Evolutionary conservation across 2,329 filamentous ascomycete species (phyloP).

Genomic region (Aspergillus puulaauensis): DNA sequence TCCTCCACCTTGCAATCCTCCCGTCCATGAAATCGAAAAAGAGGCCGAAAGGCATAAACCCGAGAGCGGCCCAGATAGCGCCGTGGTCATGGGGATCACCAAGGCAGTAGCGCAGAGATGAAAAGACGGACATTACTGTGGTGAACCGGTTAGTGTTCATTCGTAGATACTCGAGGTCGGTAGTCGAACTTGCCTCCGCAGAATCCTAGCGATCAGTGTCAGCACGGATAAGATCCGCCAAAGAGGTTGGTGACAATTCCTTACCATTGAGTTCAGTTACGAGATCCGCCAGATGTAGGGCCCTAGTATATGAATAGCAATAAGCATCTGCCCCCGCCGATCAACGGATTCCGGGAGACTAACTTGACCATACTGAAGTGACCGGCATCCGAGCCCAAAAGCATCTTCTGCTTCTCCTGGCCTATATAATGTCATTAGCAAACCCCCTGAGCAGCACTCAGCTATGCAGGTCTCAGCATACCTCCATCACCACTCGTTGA

Average conservation of each 20-base stretch:
- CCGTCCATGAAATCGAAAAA: conserved; percentile 99
- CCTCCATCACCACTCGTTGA: conserved; percentile 33
- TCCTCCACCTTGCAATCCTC: conserved; percentile 91
- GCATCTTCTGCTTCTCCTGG: conserved; percentile 51
- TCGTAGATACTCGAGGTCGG: not conserved
- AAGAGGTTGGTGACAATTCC: not conserved
- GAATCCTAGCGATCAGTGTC: conserved; percentile 38
- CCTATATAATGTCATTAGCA: conserved; percentile 28
- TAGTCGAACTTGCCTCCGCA: conserved; percentile 45
- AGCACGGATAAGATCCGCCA: conserved; percentile 11
- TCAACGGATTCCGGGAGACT: conserved; percentile 17
- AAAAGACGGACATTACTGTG: conserved; percentile 87
- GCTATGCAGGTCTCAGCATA: conserved; percentile 22
- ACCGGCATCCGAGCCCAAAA: conserved; percentile 48
- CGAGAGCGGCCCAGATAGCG: conserved; percentile 79
- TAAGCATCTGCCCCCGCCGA: conserved; percentile 9
- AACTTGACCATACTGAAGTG: conserved; percentile 54
- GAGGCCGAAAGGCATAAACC: conserved; percentile 84
- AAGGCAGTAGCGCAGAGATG: conserved; percentile 89
- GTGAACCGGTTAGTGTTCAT: conserved; percentile 17
- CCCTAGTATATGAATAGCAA: conserved; percentile 30
- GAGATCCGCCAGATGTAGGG: conserved; percentile 51
- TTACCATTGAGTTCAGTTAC: conserved; percentile 52
- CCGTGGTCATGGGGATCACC: conserved; percentile 63
- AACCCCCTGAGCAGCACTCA: not conserved